Evolutionary conservation across 768 basidiomycete genomes (phyloP), one percentile per base, ranked within the genome.

Genomic region (Polyporus arcularius): DNA sequence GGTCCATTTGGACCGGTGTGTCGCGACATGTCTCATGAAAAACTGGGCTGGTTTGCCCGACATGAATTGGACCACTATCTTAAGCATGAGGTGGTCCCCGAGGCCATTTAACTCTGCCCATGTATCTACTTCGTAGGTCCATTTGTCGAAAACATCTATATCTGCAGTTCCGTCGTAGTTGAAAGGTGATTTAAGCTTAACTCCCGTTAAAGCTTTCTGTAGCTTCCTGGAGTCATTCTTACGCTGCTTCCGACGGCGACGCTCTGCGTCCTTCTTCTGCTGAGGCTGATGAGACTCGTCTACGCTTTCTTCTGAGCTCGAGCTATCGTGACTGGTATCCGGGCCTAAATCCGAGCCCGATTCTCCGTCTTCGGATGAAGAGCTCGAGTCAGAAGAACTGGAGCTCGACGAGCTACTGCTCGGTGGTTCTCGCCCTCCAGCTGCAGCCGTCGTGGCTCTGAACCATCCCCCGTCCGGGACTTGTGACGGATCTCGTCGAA

Each of bases 21-120:
- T 26, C 10, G 68, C 55, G 0, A 69, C 65, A 46, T 67, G 64
- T 11, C 64, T 56, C 65, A 70, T 70, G 64, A 67, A 70, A 46
- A 68, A 70, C 15, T 58, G 49, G 21, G 59, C 47, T 0, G 69
- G 49, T 5, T 57, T 50, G 0, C 56, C 66, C 4, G 47, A 7
- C 52, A 70, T 42, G 49, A 67, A 69, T 6, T 65, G 62, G 0
- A 61, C 51, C 40, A 69, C 57, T 3, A 69, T 18, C 30, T 56
- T 60, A 0, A 69, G 48, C 1, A 39, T 15, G 40, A 66, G 38
- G 1, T 21, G 26, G 16, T 66, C 63, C 1, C 35, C 15, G 4
- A 68, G n/a, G 7, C 21, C 65, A 26, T 61, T 53, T 11, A 58
- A 39, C 21, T 65, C 61, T 0, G 31, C 14, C 67, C 67, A 68